These are phyloP conservation scores for Acrocalymma vagum DNA, from an alignment of 2,329 filamentous ascomycete species.

Conservation along the genomic window DNA sequence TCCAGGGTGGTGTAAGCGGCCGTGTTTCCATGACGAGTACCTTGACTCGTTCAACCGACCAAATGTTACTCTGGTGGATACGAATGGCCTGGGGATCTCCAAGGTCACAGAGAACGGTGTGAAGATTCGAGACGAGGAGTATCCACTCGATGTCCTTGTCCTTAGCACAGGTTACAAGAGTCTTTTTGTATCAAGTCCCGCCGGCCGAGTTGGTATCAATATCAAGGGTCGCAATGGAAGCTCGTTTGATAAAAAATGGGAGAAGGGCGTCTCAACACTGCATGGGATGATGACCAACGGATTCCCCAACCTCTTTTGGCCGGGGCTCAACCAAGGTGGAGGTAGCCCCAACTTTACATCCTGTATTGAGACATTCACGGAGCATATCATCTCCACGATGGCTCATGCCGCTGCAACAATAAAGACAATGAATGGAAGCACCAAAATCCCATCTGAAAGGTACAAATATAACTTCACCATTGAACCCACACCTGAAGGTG, in stretches of 20 bases:
- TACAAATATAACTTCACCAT: conserved; percentile 8
- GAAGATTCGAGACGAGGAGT: conserved; percentile 56
- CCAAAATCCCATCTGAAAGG: conserved; percentile 4
- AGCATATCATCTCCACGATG: conserved; percentile 6
- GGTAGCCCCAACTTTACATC: conserved; percentile 5
- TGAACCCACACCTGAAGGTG: conserved; percentile 10
- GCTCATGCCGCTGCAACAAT: not conserved
- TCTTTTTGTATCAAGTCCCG: too few relatives aligned
- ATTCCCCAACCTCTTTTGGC: conserved; percentile 27
- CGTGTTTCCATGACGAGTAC: conserved; percentile 67
- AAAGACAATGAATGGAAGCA: not conserved
- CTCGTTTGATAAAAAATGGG: conserved; percentile 55
- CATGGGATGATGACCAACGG: conserved; percentile 43
- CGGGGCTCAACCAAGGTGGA: conserved; percentile 2
- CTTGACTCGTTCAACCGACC: conserved; percentile 65
- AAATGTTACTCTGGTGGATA: conserved; percentile 68
- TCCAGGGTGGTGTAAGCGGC: conserved; percentile 68
- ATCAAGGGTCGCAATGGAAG: conserved; percentile 54
- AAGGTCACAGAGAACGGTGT: conserved; percentile 56
- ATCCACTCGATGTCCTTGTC: conserved; percentile 56
- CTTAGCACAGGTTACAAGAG: conserved; percentile 54
- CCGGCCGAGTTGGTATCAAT: conserved; percentile 31
- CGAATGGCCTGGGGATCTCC: conserved; percentile 61
- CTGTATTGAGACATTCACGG: not conserved
- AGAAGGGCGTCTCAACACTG: conserved; percentile 52